Base-by-base conservation (phyloP, 768 basidiomycete genomes). In the Pisolithus sp. region DNA sequence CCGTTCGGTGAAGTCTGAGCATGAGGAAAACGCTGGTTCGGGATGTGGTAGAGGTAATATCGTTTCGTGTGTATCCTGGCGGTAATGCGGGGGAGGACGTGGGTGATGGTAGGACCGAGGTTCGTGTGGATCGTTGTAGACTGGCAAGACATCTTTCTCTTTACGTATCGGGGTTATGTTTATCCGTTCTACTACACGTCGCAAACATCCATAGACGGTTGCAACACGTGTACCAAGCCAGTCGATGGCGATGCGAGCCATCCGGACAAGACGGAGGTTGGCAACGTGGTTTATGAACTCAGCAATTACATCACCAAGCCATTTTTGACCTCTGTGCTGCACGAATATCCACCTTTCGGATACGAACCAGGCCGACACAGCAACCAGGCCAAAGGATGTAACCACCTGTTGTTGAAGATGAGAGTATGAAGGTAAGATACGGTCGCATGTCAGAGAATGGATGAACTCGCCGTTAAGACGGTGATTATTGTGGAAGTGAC, bases 401-500 rank as follows among this genome's bases (percentile, higher is more conserved):
- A 74, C 70, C 46, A 61, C 66, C 66, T 68, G 43, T 30, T 45
- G 51, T 48, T 7, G 40, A 3, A 12, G 39, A 28, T 13, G 40
- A 21, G 62, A 42, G 34, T 15, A 34, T 15, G 12, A 13, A 62
- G 37, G 37, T 26, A 9, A 47, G 51, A 37, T 15, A 21, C 17
- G n/a, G 43, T 28, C 15, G 20, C n/a, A 17, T 17, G 51, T 28
- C 3, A 23, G 20, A 37, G 30, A 20, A 23, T 18, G 26, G 34
- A 44, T 36, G n/a, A 40, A 61, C 66, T 69, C 50, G 50, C 68
- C 31, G 87, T 90, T 57, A 90, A 79, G 31, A 90, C 80, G 7
- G 88, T 85, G 17, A 87, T 89, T 53, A 89, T 74, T 0, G 80
- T 82, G 21, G 81, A 83, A 1, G 86, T 87, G 36, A 83, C 69